Evolutionary conservation across 306 rosid species (phyloP).

Genomic region (Lagenaria siceraria): DNA sequence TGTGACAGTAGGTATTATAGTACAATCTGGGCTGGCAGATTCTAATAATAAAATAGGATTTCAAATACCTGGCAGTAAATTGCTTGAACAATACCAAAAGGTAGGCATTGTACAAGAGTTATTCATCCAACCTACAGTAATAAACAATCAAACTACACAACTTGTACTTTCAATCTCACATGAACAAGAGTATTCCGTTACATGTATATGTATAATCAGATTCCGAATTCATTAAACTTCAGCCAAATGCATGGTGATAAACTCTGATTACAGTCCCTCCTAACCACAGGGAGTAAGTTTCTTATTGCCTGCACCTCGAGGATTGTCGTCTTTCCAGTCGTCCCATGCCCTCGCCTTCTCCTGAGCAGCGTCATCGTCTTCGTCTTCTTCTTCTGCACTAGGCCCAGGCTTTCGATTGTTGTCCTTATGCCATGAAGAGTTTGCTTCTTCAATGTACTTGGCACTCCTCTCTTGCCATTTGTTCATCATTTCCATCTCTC

Average conservation of each 20-base stretch:
- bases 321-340: constrained; percentile 99
- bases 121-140: neutral
- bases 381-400: constrained; percentile 31
- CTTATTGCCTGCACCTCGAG: constrained; percentile 85
- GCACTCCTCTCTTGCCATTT: constrained; percentile 83
- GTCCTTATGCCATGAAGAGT: constrained; percentile 78
- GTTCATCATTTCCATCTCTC: constrained; percentile 92
- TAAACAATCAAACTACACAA: neutral
- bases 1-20: neutral
- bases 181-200: neutral
- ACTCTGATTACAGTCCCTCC: neutral
- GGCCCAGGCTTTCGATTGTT: constrained; percentile 28
- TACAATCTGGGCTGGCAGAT: neutral
- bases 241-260: neutral
- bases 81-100: neutral
- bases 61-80: neutral
- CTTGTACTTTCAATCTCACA: neutral
- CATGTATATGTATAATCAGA: constrained; percentile 29
- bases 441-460: constrained; percentile 74
- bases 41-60: neutral
- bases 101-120: neutral
- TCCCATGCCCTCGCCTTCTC: constrained; percentile 89
- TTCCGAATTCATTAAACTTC: neutral
- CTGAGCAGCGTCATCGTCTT: constrained; percentile 75
- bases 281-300: constrained; percentile 94